These are phyloP conservation scores for Jaltomata sinuosa DNA, from an alignment of 257 asterid genomes.

Conservation along the genomic window DNA sequence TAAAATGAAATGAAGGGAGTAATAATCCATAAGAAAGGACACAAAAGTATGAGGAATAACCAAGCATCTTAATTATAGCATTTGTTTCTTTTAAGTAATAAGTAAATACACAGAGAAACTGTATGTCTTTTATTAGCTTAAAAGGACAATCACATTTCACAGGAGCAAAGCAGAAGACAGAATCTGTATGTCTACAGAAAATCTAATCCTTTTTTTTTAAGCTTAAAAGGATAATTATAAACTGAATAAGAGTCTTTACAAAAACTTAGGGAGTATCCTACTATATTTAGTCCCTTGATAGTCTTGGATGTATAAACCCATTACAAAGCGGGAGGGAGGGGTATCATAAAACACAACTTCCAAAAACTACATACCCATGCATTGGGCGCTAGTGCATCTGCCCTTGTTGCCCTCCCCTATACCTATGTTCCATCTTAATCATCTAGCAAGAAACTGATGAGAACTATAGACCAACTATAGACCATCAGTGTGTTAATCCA, in stretches of 20 bases:
- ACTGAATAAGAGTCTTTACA: background rate
- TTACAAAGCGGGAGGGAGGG: background rate
- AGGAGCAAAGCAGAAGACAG: background rate
- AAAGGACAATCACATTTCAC: no score
- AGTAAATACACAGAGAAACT: no score
- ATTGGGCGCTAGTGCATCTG: background rate
- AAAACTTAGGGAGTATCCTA: background rate
- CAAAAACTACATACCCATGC: background rate
- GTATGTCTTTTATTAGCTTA: no score
- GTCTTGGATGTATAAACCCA: background rate
- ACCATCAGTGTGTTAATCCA: background rate
- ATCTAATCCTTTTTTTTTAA: background rate
- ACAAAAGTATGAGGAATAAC: no score
- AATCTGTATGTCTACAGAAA: background rate
- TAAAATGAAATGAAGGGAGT: no score
- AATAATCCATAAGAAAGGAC: no score
- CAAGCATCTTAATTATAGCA: no score
- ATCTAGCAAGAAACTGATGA: background rate
- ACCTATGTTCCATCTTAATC: background rate
- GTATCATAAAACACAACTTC: background rate
- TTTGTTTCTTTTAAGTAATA: no score
- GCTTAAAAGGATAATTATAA: no score
- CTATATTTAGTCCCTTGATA: background rate
- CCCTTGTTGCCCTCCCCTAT: background rate
- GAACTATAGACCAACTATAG: no score